Evolutionary conservation across 2,329 filamentous ascomycete species (phyloP).

Genomic region (Lachnellula arida): DNA sequence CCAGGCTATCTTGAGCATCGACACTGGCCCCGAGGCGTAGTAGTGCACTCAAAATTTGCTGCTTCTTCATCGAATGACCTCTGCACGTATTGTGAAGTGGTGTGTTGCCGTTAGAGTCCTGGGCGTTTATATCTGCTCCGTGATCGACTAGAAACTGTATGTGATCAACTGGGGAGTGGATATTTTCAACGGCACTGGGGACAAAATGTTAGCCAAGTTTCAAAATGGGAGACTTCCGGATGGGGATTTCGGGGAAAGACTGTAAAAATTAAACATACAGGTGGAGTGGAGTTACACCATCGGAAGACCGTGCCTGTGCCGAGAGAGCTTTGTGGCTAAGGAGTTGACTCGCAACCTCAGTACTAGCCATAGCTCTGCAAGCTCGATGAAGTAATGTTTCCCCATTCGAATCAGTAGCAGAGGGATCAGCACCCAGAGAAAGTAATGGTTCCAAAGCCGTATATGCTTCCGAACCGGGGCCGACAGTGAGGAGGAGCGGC

Average conservation of each 20-base stretch:
- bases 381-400: slow-evolving; percentile 10
- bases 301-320: neutral
- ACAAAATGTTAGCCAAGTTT: neutral
- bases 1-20: neutral
- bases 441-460: slow-evolving; percentile 3
- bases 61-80: neutral
- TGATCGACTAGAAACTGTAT: slow-evolving; percentile 28
- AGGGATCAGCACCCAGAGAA: slow-evolving; percentile 6
- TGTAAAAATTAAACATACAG: neutral
- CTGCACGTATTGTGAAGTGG: neutral
- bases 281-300: neutral
- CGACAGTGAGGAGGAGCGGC: slow-evolving; percentile 11
- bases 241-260: neutral
- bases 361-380: slow-evolving; percentile 7
- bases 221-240: too few species aligned
- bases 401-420: slow-evolving; percentile 2
- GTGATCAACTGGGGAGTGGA: slow-evolving; percentile 4
- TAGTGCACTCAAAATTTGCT: neutral
- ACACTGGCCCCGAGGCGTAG: neutral
- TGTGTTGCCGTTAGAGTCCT: neutral
- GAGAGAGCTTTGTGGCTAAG: neutral
- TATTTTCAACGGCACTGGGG: neutral
- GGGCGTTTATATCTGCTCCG: slow-evolving; percentile 31
- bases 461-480: neutral
- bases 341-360: neutral